Evolutionary conservation across 139 green algal genomes (phyloP).

Genomic region (Chara braunii): DNA sequence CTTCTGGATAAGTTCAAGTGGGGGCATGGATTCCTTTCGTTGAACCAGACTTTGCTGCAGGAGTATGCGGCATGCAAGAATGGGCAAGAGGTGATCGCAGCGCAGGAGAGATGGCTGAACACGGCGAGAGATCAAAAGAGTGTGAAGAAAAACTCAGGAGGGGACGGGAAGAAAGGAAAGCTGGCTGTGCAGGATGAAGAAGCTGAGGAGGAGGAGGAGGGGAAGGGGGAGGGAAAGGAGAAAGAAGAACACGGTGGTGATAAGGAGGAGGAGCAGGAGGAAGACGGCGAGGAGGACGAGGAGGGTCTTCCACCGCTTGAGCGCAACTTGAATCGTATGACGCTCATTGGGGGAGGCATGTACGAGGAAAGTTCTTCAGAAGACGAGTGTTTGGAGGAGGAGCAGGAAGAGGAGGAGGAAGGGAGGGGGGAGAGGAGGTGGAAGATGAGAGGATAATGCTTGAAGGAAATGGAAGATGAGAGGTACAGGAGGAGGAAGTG

Average conservation of each 20-base stretch:
- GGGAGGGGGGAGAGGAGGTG: not conserved
- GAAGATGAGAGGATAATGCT: constrained; percentile 6
- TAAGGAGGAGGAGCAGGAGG: constrained; percentile 1
- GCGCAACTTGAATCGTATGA: too few species aligned
- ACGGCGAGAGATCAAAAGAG: constrained; percentile 29
- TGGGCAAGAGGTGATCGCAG: constrained; percentile 66
- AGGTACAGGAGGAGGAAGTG: not conserved
- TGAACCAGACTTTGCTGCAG: constrained; percentile 76
- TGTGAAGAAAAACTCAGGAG: constrained; percentile 12
- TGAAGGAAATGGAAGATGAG: not conserved
- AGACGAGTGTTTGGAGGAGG: not conserved
- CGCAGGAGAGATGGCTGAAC: constrained; percentile 51
- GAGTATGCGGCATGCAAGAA: constrained; percentile 68
- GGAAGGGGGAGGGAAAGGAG: not conserved
- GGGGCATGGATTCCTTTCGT: constrained; percentile 81
- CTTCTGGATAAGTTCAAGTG: constrained; percentile 52
- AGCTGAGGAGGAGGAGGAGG: not conserved
- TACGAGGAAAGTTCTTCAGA: not conserved
- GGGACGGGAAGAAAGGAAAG: constrained; percentile 7
- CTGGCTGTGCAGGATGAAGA: not conserved
- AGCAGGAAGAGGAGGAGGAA: not conserved
- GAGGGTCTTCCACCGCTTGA: not conserved
- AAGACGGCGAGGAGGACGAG: constrained; percentile 1
- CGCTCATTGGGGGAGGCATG: too few species aligned
- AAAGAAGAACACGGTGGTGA: not conserved